Conservation (phyloP, 2,329 filamentous ascomycete species). For the Aphanocladium album region DNA sequence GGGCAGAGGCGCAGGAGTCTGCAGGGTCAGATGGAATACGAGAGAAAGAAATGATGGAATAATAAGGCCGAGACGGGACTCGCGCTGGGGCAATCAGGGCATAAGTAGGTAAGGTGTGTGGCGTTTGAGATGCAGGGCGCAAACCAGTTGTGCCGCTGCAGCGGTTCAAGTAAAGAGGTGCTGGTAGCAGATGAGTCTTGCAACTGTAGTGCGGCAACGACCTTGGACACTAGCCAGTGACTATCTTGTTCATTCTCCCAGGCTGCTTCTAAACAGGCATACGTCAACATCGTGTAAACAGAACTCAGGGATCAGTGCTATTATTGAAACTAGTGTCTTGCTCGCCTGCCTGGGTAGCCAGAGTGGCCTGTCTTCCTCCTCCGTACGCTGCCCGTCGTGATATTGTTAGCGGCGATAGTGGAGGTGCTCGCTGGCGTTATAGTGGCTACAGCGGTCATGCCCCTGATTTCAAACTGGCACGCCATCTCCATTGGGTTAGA, state of each 20-base stretch:
- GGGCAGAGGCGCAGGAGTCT: neutral
- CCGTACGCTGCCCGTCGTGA: neutral
- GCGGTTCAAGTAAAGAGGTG: neutral
- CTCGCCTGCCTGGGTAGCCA: too few species aligned
- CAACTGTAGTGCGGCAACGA: too few species aligned
- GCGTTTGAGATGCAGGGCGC: conserved; percentile 6
- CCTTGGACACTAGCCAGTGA: too few species aligned
- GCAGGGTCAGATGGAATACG: neutral
- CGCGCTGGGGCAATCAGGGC: neutral
- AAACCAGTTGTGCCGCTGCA: neutral
- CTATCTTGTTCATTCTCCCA: too few species aligned
- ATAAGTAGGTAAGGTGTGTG: neutral
- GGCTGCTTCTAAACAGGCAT: neutral
- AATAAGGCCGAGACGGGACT: neutral
- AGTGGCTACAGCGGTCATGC: neutral
- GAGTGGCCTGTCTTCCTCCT: neutral
- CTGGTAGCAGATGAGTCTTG: too few species aligned
- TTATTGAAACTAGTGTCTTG: neutral
- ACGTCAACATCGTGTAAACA: neutral
- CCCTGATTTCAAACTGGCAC: conserved; percentile 5
- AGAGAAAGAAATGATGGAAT: neutral
- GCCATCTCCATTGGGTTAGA: neutral
- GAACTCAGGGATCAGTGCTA: neutral
- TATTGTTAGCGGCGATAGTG: conserved; percentile 2
- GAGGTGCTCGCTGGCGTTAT: neutral